Percentiles rank a stretch among this genome's conserved stretches.
phyloP scores from a whole-genome alignment of 257 asterid genomes.

The Lycium barbarum region DNA sequence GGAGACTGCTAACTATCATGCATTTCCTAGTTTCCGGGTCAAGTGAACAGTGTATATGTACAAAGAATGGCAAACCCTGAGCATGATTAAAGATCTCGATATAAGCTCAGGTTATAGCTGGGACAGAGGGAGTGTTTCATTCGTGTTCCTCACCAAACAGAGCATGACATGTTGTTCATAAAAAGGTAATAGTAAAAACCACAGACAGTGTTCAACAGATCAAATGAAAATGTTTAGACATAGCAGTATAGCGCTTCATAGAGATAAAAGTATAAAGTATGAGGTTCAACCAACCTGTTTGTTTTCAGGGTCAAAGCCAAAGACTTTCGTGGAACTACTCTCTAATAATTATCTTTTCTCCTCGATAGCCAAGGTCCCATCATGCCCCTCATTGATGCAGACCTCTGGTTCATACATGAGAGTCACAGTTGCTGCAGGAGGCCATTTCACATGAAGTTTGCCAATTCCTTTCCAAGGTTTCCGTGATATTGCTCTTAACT shows the following conservation, averaged over 20 bases:
- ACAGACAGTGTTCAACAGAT: neutral
- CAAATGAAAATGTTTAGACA: neutral
- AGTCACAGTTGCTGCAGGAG: slow-evolving; percentile 94
- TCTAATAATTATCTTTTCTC: slow-evolving; percentile 73
- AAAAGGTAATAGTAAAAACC: neutral
- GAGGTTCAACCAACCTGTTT: slow-evolving; percentile 60
- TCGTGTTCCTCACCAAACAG: neutral
- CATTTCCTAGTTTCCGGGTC: slow-evolving; percentile 1
- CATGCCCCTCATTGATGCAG: slow-evolving; percentile 79
- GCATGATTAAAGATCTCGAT: neutral
- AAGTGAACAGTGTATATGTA: neutral
- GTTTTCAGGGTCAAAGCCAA: slow-evolving; percentile 56
- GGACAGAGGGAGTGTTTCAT: neutral
- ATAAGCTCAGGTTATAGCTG: neutral
- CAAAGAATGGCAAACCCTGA: neutral
- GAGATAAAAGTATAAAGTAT: neutral
- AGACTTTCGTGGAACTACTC: slow-evolving; percentile 88
- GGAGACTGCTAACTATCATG: neutral
- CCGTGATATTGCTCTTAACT: slow-evolving; percentile 84
- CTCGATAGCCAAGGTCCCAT: slow-evolving; percentile 67
- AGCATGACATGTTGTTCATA: neutral
- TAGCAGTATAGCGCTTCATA: neutral
- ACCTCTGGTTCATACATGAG: slow-evolving; percentile 94
- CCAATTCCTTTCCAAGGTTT: slow-evolving; percentile 68
- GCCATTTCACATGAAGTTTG: slow-evolving; percentile 96